A percentile compares a stretch with the other conserved stretches of the same genome.
phyloP scores from a whole-genome alignment of 1,284 basidiomycete genomes.

The Boletus semigastroideus region DNA sequence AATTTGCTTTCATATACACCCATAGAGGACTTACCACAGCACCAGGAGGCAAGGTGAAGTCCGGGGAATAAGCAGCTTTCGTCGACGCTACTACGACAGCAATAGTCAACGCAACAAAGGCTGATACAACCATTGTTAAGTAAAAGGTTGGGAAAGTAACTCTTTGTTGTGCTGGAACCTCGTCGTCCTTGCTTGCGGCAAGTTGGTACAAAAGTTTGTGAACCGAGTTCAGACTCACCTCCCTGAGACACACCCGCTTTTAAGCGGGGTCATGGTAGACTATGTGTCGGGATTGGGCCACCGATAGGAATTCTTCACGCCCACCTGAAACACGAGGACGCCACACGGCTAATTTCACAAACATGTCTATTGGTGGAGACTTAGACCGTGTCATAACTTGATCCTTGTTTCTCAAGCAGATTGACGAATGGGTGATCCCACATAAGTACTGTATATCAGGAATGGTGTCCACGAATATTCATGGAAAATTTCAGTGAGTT shows the following conservation, averaged over 20 bases:
- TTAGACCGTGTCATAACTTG: neutral
- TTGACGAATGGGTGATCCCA: neutral
- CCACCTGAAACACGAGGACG: neutral
- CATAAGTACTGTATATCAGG: neutral
- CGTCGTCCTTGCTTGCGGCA: neutral
- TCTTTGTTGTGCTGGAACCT: neutral
- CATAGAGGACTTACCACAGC: constrained; percentile 9
- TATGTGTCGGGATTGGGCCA: neutral
- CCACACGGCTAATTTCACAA: neutral
- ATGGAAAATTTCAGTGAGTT: neutral
- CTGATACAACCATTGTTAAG: neutral
- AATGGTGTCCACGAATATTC: neutral
- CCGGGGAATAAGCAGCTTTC: neutral
- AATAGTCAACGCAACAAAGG: neutral
- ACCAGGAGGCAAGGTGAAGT: constrained; percentile 12
- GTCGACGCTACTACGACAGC: neutral
- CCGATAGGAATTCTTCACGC: neutral
- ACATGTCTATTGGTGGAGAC: neutral
- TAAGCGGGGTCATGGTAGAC: neutral
- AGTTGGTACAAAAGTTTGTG: neutral
- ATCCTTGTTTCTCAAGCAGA: neutral
- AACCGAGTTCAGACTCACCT: neutral
- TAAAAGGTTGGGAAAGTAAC: neutral
- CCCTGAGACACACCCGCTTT: neutral
- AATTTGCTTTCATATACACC: neutral